Evolutionary conservation across 2,329 filamentous ascomycete species (phyloP).

Genomic region (Ophiostoma pallidulum): DNA sequence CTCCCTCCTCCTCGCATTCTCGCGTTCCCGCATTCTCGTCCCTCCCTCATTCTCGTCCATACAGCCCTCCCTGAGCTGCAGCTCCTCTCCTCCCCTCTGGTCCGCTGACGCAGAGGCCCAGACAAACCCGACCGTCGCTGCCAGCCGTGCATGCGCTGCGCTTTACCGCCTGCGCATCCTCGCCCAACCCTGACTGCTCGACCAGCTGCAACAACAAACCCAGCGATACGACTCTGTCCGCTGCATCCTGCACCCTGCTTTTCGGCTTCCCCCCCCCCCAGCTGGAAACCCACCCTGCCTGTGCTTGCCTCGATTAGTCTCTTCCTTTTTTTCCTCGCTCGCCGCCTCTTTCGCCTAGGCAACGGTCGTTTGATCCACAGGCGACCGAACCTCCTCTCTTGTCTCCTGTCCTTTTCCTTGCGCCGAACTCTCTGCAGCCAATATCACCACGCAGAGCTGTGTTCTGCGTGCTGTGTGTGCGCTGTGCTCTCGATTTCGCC

Average conservation of each 20-base stretch:
- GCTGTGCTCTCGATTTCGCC: slow-evolving; percentile 1
- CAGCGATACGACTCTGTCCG: slow-evolving; percentile 5
- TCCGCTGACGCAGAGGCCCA: slow-evolving; percentile 5
- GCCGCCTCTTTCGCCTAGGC: slow-evolving; percentile 10
- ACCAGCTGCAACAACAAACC: background rate
- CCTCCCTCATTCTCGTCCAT: background rate
- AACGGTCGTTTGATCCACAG: slow-evolving; percentile 2
- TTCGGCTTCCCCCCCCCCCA: background rate
- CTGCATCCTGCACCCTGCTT: slow-evolving; percentile 1
- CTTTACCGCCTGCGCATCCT: background rate
- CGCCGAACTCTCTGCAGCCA: background rate
- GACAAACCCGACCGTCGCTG: slow-evolving; percentile 2
- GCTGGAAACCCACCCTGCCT: background rate
- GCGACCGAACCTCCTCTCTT: slow-evolving; percentile 3
- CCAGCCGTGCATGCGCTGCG: slow-evolving; percentile 6
- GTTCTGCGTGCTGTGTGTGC: no score
- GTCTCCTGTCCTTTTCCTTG: background rate
- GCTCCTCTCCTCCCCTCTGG: background rate
- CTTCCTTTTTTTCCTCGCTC: background rate
- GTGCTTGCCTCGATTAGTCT: background rate
- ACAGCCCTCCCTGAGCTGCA: no score
- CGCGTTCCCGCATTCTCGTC: background rate
- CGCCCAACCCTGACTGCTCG: background rate
- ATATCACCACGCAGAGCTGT: slow-evolving; percentile 1
- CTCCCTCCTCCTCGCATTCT: background rate